These are phyloP conservation scores for Podosphaera aphanis DNA, from an alignment of 2,329 filamentous ascomycete genomes.

Conservation along the genomic window DNA sequence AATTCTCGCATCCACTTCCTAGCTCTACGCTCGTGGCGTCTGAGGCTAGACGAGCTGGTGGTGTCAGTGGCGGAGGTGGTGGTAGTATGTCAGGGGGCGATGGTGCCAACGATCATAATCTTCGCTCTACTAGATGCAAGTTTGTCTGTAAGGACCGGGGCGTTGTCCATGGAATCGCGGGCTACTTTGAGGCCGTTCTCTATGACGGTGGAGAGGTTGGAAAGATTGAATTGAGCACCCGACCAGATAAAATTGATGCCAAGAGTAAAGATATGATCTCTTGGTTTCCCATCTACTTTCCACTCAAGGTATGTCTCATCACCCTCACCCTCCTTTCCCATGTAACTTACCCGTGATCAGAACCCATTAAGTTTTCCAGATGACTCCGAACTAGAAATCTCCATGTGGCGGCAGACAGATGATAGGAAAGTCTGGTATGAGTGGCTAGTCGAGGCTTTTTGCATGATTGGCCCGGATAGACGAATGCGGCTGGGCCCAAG, in stretches of 20 bases:
- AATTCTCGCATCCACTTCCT: conserved; percentile 56
- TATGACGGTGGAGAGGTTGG: conserved; percentile 33
- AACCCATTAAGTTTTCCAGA: conserved; percentile 68
- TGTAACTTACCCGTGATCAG: conserved; percentile 23
- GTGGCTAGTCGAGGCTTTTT: conserved; percentile 78
- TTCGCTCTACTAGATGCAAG: conserved; percentile 50
- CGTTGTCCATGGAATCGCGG: conserved; percentile 71
- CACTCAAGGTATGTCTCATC: conserved; percentile 47
- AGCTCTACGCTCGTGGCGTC: conserved; percentile 29
- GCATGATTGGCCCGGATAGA: conserved; percentile 32
- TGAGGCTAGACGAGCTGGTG: conserved; percentile 35
- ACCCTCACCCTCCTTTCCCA: background rate
- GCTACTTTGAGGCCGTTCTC: conserved; percentile 92
- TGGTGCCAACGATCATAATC: conserved; percentile 78
- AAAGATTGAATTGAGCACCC: conserved; percentile 70
- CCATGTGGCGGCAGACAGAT: conserved; percentile 91
- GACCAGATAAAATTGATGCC: conserved; percentile 70
- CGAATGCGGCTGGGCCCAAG: conserved; percentile 42
- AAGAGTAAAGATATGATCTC: conserved; percentile 98
- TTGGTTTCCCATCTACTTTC: conserved; percentile 98
- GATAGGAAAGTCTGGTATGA: conserved; percentile 97
- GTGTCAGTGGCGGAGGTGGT: conserved; percentile 40
- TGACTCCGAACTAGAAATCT: conserved; percentile 64
- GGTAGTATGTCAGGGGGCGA: conserved; percentile 53
- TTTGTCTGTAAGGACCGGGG: conserved; percentile 63